Base-by-base conservation (phyloP, 306 rosid species). In the Hippophae rhamnoides region DNA sequence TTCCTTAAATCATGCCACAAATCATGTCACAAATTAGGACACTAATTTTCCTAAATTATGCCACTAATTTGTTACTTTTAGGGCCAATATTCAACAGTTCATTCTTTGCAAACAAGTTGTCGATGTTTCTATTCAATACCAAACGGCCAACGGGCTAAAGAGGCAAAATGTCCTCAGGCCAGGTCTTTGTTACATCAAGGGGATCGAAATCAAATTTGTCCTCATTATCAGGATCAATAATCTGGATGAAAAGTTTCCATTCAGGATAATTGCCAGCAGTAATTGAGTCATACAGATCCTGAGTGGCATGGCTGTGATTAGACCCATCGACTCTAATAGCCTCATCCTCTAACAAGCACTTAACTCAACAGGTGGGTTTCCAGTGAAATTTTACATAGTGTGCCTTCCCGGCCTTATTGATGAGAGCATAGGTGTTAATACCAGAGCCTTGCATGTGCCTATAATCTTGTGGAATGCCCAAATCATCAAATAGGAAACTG, bases 381-480 rank as follows among this genome's bases (percentile, higher is more conserved):
- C 97, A 90, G 74, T 90, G 97, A 72, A 84, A 87, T 65, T 90
- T 87, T 49, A 87, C 97, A 43, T 90, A 90, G 63, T 66, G 66
- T 5, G 74, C 85, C 72, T 90, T 90, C 52, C 97, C 97, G 48
- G 84, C 75, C 78, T 78, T 87, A 83, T 75, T 81, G 79, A 90
- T 72, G 70, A 90, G 73, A 18, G 80, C 75, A 18, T 81, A 90
- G 12, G 97, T 84, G 78, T 85, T 81, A 53, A 90, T 94, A 68
- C 95, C 90, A 51, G 79, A 79, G 54, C 97, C 97, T 9, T 90
- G 94, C 97, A 90, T 90, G 71, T 90, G 97, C 81, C 97, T 84
- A 69, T 86, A 90, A 60, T 86, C 90, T 82, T 77, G 94, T 58
- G 97, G 97, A 58, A 90, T 54, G 46, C 97, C 95, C 61, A 87